Percentiles rank a stretch among this genome's conserved stretches.
These are phyloP conservation scores for Teunomyces barrocoloradensis DNA, from an alignment of 805 yeast genomes.

Conservation along the genomic window DNA sequence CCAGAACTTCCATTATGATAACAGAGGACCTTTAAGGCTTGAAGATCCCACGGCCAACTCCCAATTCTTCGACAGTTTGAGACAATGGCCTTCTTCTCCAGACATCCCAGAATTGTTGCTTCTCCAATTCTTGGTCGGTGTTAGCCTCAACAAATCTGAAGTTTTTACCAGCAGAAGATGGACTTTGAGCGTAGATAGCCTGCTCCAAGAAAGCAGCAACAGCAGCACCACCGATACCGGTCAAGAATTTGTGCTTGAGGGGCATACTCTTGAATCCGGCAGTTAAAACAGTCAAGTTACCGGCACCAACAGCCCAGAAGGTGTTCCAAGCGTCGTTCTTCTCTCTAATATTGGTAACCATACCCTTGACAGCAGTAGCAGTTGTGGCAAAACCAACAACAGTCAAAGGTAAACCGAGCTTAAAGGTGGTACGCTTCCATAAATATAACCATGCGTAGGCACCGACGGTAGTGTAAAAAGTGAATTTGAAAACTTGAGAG, in stretches of 20 bases:
- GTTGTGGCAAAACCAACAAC: slow-evolving; percentile 46
- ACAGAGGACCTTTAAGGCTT: slow-evolving; percentile 14
- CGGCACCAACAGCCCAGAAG: slow-evolving; percentile 60
- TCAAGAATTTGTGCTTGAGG: slow-evolving; percentile 37
- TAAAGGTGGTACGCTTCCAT: slow-evolving; percentile 43
- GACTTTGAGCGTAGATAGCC: slow-evolving; percentile 40
- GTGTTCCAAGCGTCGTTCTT: slow-evolving; percentile 62
- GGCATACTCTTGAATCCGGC: slow-evolving; percentile 43
- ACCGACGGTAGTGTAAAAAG: slow-evolving; percentile 47
- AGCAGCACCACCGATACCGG: slow-evolving; percentile 40
- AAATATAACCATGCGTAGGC: slow-evolving; percentile 47
- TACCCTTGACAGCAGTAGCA: slow-evolving; percentile 48
- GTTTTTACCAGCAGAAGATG: slow-evolving; percentile 37
- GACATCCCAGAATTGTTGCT: slow-evolving; percentile 71
- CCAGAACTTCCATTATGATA: neutral
- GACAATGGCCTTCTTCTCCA: slow-evolving; percentile 78
- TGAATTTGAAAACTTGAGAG: slow-evolving; percentile 44
- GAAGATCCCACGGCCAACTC: slow-evolving; percentile 61
- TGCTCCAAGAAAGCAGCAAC: slow-evolving; percentile 38
- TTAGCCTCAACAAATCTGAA: slow-evolving; percentile 39
- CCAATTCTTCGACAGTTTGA: slow-evolving; percentile 73
- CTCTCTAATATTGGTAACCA: slow-evolving; percentile 58
- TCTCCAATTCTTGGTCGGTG: slow-evolving; percentile 35
- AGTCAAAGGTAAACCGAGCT: slow-evolving; percentile 38
- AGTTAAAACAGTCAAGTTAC: slow-evolving; percentile 46